Base-by-base conservation (phyloP, 1,139 yeast genomes). In the Arxiozyma slooffiae region DNA sequence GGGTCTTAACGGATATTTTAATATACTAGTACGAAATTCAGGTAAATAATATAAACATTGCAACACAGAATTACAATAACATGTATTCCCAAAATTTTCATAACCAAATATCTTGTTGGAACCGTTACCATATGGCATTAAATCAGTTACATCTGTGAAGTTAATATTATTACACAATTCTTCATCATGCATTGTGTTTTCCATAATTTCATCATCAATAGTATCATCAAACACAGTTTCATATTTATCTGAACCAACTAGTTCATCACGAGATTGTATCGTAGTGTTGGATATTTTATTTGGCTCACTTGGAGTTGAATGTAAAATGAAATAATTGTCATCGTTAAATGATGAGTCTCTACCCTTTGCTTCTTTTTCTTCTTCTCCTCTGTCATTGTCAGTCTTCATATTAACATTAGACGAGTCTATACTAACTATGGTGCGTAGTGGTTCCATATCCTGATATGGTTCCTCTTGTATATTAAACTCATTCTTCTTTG, bases 11-110 rank as follows among this genome's bases (percentile, higher is more conserved):
- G 83, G 82, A 55, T 74, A 73, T 37, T 69, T 66, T 44, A 81
- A 63, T 5, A 92, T 70, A 48, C 77, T 76, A 23, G 73, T 71
- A 46, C 97, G 75, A 60, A 92, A 88, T 24, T 75, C 78, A 45
- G 78, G 78, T 1, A 90, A 76, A 66, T 85, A 84, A 70, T 79
- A 92, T 23, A 92, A 75, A 59, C 96, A 88, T 66, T 92, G 98
- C 24, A 92, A 70, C 21, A 92, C 86, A 8, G 96, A 88, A 62
- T 94, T 92, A 67, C 96, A 88, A 67, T 92, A 92, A 69, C 98
- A 90, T 0, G 96, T 90, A 66, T 86, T 83, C 1, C 97, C 97
- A 66, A 89, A 92, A 68, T 92, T 92, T 67, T 92, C 97, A 80
- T 89, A 81, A 6, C 98, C 98, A 68, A 83, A 92, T 38, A 89